These are phyloP conservation scores for Lodderomyces theae DNA, from an alignment of 1,139 yeast species.

Conservation along the genomic window DNA sequence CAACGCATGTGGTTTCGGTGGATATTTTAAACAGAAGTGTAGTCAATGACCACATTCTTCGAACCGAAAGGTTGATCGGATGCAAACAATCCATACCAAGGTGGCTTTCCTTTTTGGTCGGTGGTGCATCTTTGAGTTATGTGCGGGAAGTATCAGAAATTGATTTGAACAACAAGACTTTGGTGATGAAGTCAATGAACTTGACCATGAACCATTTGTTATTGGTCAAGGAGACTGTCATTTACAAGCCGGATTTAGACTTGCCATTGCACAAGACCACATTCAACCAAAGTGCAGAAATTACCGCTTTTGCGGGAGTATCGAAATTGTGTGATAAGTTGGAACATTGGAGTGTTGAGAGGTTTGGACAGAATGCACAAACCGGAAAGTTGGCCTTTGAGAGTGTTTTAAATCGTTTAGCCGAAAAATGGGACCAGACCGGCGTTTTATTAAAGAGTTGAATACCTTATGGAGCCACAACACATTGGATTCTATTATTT, in stretches of 20 bases:
- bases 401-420: slow-evolving; percentile 58
- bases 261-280: slow-evolving; percentile 52
- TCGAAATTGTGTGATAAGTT: slow-evolving; percentile 70
- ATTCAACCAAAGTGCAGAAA: slow-evolving; percentile 82
- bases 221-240: slow-evolving; percentile 81
- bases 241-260: slow-evolving; percentile 64
- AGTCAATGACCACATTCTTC: slow-evolving; percentile 52
- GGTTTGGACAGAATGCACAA: slow-evolving; percentile 84
- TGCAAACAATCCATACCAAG: slow-evolving; percentile 84
- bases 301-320: slow-evolving; percentile 79
- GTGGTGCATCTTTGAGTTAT: slow-evolving; percentile 70
- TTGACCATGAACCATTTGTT: slow-evolving; percentile 76
- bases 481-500: background rate
- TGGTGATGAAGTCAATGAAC: slow-evolving; percentile 83
- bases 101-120: slow-evolving; percentile 76
- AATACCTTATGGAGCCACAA: background rate
- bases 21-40: slow-evolving; percentile 78
- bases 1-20: slow-evolving; percentile 93
- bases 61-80: slow-evolving; percentile 85
- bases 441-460: slow-evolving; percentile 27
- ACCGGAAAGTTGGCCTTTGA: slow-evolving; percentile 86
- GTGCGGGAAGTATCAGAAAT: slow-evolving; percentile 90
- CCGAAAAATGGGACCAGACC: slow-evolving; percentile 49
- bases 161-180: slow-evolving; percentile 59
- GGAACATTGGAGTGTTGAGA: slow-evolving; percentile 88